Percentiles rank a stretch among this genome's conserved stretches.
phyloP scores from a whole-genome alignment of 352 stramenopile genomes.

The Phytophthora capsici region DNA sequence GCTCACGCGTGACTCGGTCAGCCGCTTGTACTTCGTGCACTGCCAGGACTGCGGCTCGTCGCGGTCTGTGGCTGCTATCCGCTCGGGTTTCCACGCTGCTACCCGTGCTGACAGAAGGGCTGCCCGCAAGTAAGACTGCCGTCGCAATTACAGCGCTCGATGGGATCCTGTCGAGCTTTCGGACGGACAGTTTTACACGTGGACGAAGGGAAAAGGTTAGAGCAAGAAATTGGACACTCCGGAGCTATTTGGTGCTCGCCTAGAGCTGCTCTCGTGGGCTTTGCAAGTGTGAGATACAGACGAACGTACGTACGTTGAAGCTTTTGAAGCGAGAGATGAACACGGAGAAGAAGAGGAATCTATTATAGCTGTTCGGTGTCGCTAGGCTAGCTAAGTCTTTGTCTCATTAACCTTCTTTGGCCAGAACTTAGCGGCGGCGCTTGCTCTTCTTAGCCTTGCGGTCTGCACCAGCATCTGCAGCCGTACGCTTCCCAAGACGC shows the following conservation, averaged over 20 bases:
- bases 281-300: conserved; percentile 26
- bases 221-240: conserved; percentile 34
- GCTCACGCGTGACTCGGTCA: conserved; percentile 96
- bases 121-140: conserved; percentile 77
- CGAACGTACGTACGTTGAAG: conserved; percentile 7
- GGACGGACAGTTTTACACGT: conserved; percentile 7
- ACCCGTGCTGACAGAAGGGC: conserved; percentile 86
- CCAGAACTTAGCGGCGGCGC: conserved; percentile 6
- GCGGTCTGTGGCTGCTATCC: conserved; percentile 97
- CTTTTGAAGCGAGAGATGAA: conserved; percentile 33
- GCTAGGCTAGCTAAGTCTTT: conserved; percentile 19
- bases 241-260: conserved; percentile 14
- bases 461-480: conserved; percentile 3
- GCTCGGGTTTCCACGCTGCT: conserved; percentile 98
- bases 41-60: conserved; percentile 98
- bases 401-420: conserved; percentile 8
- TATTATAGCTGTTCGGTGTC: conserved; percentile 43
- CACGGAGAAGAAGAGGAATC: conserved; percentile 37
- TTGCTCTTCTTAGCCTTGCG: conserved; percentile 48
- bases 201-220: conserved; percentile 23
- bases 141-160: conserved; percentile 7
- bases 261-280: conserved; percentile 24
- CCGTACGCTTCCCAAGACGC: conserved; percentile 28
- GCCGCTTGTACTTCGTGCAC: conserved; percentile 98
- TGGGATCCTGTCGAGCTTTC: conserved; percentile 2